Base-by-base conservation (phyloP, 2,329 filamentous ascomycete species). In the Neonectria neomacrospora region DNA sequence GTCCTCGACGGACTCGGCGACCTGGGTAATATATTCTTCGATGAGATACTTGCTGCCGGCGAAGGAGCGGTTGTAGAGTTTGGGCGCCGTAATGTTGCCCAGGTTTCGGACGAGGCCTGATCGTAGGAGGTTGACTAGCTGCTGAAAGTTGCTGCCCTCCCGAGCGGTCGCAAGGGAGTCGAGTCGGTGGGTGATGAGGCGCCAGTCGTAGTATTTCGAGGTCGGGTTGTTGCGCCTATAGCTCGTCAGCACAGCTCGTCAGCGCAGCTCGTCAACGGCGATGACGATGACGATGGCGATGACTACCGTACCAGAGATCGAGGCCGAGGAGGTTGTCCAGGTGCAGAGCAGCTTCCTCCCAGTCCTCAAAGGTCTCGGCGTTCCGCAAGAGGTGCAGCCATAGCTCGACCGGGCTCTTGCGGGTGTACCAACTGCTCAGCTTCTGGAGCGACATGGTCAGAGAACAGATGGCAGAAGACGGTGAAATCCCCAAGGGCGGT, bases 1-100 rank as follows among this genome's bases (percentile, higher is more conserved):
- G 73, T 94, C 90, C 64, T 92, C 87, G 57, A 97, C 88, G 2
- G 92, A 91, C 62, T 91, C 87, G n/a, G 91, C 91, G 37, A 97
- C 90, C 74, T 95, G 90, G 1, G 90, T 89, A 65, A 97, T 90
- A 74, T 97, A 97, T 77, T 96, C 92, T 74, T 97, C 94, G 65
- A 97, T 96, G 51, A 97, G 81, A 56, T 92, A 87, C 76, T 97
- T 97, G 1, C 94, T 97, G 16, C 94, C 94, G 1, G 91, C 91
- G 75, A 96, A 96, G 12, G 93, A 91, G 61, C 90, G 87, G 72
- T 94, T 94, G 80, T 94, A 97, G 1, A 97, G 83, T 66, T 89
- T 89, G 2, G 92, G 88, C 1, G 90, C 87, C 1, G 92, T 93
- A 71, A 97, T 96, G 75, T 97, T 96, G 61, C 93, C 94, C n/a